Percentiles rank a stretch among this genome's conserved stretches.
These are phyloP conservation scores for Candida cerambycidarum DNA, from an alignment of 805 yeast genomes.

Conservation along the genomic window DNA sequence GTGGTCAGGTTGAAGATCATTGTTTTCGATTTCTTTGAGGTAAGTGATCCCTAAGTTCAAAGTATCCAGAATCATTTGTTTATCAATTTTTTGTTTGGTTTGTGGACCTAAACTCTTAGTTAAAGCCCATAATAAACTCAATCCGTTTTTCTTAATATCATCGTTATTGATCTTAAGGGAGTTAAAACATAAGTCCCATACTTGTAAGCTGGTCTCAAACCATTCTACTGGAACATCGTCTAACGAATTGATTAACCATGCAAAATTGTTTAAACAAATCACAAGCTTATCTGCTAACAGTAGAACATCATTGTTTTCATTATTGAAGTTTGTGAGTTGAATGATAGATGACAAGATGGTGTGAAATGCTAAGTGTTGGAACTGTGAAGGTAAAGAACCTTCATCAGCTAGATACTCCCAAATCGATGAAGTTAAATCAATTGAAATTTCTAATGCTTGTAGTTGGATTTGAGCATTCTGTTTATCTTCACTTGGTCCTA, in stretches of 20 bases:
- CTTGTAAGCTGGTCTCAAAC: constrained; percentile 26
- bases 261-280: constrained; percentile 68
- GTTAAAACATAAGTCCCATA: constrained; percentile 30
- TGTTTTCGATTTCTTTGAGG: constrained; percentile 1
- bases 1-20: constrained; percentile 2
- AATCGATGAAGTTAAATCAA: constrained; percentile 76
- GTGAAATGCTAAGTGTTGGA: constrained; percentile 21
- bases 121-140: constrained; percentile 40
- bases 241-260: constrained; percentile 52
- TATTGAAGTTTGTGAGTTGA: constrained; percentile 41
- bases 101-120: constrained; percentile 37
- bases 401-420: constrained; percentile 54
- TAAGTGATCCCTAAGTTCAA: constrained; percentile 20
- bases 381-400: constrained; percentile 22
- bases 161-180: constrained; percentile 17
- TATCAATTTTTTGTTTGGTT: constrained; percentile 23
- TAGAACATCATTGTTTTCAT: constrained; percentile 21
- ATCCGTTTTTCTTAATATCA: constrained; percentile 29
- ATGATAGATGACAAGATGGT: constrained; percentile 30
- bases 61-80: constrained; percentile 26
- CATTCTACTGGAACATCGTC: constrained; percentile 38
- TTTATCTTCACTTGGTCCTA: constrained; percentile 38
- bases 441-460: constrained; percentile 64
- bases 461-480: constrained; percentile 50
- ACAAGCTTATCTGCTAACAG: constrained; percentile 55